Conservation (phyloP, 2,329 filamentous ascomycete genomes). For the Penicillium sp. region DNA sequence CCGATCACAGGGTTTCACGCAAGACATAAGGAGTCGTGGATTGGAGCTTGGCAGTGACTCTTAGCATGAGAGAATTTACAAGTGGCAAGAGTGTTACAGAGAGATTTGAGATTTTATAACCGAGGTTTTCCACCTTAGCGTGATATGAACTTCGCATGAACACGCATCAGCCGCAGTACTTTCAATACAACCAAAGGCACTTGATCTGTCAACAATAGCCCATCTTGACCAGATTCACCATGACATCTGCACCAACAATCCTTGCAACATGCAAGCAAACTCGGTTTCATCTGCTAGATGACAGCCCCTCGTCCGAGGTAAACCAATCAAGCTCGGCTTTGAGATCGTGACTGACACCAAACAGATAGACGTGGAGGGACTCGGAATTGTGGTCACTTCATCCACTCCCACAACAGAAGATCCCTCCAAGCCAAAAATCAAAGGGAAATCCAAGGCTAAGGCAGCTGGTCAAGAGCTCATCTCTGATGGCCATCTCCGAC, state of each 20-base stretch:
- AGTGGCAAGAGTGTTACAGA: background rate
- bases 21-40: background rate
- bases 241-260: constrained; percentile 37
- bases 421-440: constrained; percentile 29
- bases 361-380: constrained; percentile 67
- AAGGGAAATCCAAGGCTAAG: constrained; percentile 54
- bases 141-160: background rate
- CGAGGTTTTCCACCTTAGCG: background rate
- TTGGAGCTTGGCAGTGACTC: background rate
- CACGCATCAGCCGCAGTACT: background rate
- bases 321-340: background rate
- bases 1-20: constrained; percentile 13
- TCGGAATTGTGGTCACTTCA: constrained; percentile 66
- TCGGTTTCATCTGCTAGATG: constrained; percentile 60
- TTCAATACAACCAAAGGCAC: background rate
- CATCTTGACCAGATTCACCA: background rate
- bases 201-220: background rate
- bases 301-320: constrained; percentile 58
- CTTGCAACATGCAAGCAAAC: constrained; percentile 68
- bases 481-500: constrained; percentile 65
- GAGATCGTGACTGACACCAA: constrained; percentile 28
- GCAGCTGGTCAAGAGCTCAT: constrained; percentile 62
- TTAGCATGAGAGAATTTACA: background rate
- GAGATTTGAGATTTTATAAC: background rate
- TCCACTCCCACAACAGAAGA: constrained; percentile 20